Percentiles rank a stretch among this genome's conserved stretches.
Evolutionary conservation across 2,329 filamentous ascomycete genomes (phyloP).

Genomic region (Akanthomyces lecanii): DNA sequence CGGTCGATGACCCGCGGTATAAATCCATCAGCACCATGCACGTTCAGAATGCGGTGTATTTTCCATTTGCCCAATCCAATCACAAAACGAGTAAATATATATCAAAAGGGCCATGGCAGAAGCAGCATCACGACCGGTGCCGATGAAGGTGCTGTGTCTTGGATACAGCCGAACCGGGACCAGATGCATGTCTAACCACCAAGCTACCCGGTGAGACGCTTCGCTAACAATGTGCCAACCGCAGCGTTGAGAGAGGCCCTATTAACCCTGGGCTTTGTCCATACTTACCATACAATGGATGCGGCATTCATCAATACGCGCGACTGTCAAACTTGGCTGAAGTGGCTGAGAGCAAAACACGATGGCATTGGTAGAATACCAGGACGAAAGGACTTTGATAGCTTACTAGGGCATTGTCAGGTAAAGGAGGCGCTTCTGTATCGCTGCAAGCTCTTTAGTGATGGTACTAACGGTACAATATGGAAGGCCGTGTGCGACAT

Average conservation of each 20-base stretch:
- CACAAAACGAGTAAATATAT: not conserved
- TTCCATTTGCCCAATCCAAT: not conserved
- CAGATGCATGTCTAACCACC: not conserved
- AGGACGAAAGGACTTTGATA: slow-evolving; percentile 12
- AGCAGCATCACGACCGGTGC: not conserved
- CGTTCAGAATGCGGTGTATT: not conserved
- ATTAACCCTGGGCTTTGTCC: not conserved
- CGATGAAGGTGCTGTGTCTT: slow-evolving; percentile 15
- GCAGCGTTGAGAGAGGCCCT: slow-evolving; percentile 12
- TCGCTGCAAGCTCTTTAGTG: not conserved
- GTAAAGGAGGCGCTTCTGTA: not conserved
- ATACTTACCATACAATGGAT: slow-evolving; percentile 15
- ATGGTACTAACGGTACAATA: not conserved
- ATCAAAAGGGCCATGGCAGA: not conserved
- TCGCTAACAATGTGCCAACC: not conserved
- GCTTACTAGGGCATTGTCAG: slow-evolving; percentile 7
- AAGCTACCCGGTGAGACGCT: not conserved
- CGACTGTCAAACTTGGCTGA: slow-evolving; percentile 9
- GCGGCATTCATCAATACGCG: slow-evolving; percentile 1
- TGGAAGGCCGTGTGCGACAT: slow-evolving; percentile 2
- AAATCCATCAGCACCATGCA: not conserved
- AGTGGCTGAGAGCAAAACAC: slow-evolving; percentile 11
- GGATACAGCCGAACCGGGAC: slow-evolving; percentile 14
- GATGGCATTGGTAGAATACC: slow-evolving; percentile 10
- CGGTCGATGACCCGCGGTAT: not conserved